A percentile compares a stretch with the other conserved stretches of the same genome.
Evolutionary conservation across 1,139 yeast genomes (phyloP).

Genomic region (Suhomyces anneliseae): DNA sequence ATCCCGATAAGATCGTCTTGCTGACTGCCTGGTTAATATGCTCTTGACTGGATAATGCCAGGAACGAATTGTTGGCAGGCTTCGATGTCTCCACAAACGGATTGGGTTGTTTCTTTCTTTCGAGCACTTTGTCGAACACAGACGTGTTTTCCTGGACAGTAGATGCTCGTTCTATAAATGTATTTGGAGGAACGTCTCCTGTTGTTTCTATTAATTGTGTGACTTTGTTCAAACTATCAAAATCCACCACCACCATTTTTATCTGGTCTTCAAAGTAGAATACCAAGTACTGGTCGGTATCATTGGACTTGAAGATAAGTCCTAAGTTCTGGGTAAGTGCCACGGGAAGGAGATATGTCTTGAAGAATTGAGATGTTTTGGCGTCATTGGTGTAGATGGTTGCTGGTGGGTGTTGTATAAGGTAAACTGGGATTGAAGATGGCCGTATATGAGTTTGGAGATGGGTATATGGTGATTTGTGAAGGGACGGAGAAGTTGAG

Average conservation of each 20-base stretch:
- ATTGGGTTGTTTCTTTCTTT: constrained; percentile 25
- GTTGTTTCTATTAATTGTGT: not conserved
- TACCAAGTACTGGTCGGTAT: constrained; percentile 10
- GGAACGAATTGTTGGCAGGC: constrained; percentile 15
- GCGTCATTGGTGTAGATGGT: constrained; percentile 27
- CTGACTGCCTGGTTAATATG: constrained; percentile 37
- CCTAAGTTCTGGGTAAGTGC: constrained; percentile 13
- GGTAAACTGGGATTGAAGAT: constrained; percentile 29
- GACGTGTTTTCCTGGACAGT: constrained; percentile 13
- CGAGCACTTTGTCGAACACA: constrained; percentile 39
- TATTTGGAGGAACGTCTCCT: constrained; percentile 2
- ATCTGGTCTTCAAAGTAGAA: constrained; percentile 12
- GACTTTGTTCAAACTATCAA: constrained; percentile 11
- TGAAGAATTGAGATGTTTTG: constrained; percentile 28
- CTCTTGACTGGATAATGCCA: constrained; percentile 27
- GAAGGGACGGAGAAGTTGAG: not conserved
- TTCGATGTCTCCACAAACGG: constrained; percentile 13
- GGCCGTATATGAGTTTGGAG: constrained; percentile 4
- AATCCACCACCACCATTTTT: constrained; percentile 15
- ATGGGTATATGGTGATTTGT: constrained; percentile 8
- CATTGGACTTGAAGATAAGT: constrained; percentile 13
- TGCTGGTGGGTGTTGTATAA: constrained; percentile 25
- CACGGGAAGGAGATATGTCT: constrained; percentile 18
- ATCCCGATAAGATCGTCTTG: constrained; percentile 41
- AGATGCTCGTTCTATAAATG: constrained; percentile 4